phyloP scores from a whole-genome alignment of 2,329 filamentous ascomycete species.

The Arachnomyces sp. region DNA sequence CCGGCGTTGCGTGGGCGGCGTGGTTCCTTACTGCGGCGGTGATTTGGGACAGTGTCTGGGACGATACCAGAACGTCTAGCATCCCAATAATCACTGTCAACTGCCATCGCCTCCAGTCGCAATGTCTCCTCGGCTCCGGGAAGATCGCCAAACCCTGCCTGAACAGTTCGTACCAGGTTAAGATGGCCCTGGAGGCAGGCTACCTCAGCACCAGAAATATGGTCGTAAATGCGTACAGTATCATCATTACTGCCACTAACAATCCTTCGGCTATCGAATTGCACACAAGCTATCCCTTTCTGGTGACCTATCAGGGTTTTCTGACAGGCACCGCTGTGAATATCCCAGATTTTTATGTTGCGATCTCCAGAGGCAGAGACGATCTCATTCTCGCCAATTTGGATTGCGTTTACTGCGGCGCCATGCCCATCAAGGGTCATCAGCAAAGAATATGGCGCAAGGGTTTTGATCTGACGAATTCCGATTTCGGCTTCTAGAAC shows the following conservation, averaged over 20 bases:
- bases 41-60: constrained; percentile 28
- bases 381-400: constrained; percentile 76
- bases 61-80: constrained; percentile 43
- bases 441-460: constrained; percentile 67
- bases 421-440: constrained; percentile 74
- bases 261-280: constrained; percentile 88
- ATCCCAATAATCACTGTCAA: constrained; percentile 66
- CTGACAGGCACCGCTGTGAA: constrained; percentile 66
- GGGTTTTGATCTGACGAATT: constrained; percentile 31
- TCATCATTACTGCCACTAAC: constrained; percentile 95
- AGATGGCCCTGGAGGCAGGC: constrained; percentile 76
- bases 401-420: constrained; percentile 92
- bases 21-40: constrained; percentile 48
- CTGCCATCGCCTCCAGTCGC: constrained; percentile 60
- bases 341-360: constrained; percentile 90
- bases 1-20: constrained; percentile 57
- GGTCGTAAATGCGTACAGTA: constrained; percentile 91
- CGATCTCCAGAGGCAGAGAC: constrained; percentile 94
- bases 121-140: constrained; percentile 73
- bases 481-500: constrained; percentile 36
- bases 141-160: constrained; percentile 86
- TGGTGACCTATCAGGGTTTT: constrained; percentile 78
- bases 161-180: constrained; percentile 84
- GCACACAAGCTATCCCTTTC: constrained; percentile 95
- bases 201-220: constrained; percentile 76